Base-by-base conservation (phyloP, 768 basidiomycete genomes). In the Trametes coccinea region DNA sequence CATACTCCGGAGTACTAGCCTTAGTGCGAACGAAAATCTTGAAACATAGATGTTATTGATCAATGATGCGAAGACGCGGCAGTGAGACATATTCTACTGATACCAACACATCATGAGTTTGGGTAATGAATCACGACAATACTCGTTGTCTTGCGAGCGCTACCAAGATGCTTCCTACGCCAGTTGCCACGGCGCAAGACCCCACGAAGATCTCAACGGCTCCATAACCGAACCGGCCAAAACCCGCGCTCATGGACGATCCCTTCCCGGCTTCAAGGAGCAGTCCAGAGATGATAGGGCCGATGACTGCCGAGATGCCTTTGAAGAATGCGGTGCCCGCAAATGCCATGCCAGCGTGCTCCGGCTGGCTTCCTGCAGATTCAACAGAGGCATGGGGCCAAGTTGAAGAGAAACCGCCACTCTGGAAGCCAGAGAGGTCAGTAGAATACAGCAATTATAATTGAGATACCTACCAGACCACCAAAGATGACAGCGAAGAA, bases 401-500 rank as follows among this genome's bases (percentile, higher is more conserved):
- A 3, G 56, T 58, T 1, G 66, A 64, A 3, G 58, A 60, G 61
- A 62, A 64, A 6, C 66, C 66, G 2, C 66, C 63, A 30, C 60
- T 62, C 66, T 67, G 40, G 11, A 43, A 2, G 27, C 7, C 3
- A 22, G 22, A 17, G 2, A 31, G 13, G 17, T 52, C 5, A 50
- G 45, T 37, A 37, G 4, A 27, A 14, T n/a, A n/a, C n/a, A n/a
- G n/a, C n/a, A n/a, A n/a, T n/a, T n/a, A n/a, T n/a, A n/a, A n/a
- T n/a, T n/a, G n/a, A n/a, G 17, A 2, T 4, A 30, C 69, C 30
- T 27, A 68, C 62, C 41, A 66, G 47, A 22, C 56, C 56, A n/a
- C 67, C 69, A 34, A 67, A 69, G 16, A 68, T 45, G 27, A 67
- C 34, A 1, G 63, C 64, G 41, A 68, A 67, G 56, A 62, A 62